Base-by-base conservation (phyloP, 192 early-diverging fungal species). In the Umbelopsis vinacea region DNA sequence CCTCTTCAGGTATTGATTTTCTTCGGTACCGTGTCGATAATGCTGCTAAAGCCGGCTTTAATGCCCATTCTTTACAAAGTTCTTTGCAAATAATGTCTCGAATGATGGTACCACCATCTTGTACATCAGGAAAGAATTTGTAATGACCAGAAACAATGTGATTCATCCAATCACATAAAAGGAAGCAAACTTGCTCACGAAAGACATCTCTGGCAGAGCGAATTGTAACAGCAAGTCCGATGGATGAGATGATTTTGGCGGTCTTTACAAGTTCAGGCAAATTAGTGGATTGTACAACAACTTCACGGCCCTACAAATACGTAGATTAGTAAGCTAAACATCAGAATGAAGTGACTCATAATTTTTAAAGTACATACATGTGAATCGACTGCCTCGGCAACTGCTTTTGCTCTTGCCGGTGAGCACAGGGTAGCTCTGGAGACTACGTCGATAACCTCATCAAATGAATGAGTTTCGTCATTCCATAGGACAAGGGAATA, bases 401-500 rank as follows among this genome's bases (percentile, higher is more conserved):
- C 89, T 33, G 79, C 72, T 69, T 87, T 84, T 11, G 93, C 95
- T 24, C 91, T 85, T n/a, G 79, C 82, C 14, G 78, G 73, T 3
- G 86, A 74, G 76, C 89, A 91, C 35, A 80, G 72, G 40, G 89
- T 89, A 9, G 92, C 88, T 21, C 83, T 78, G 11, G 79, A 84
- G 57, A 96, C 90, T 69, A 91, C 86, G 45, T 87, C 83, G 67
- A 98, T 99, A 47, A 97, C 96, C 68, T 95, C 94, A 54, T 93
- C 85, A 79, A 96, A 98, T 5, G 93, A 95, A 76, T 99, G 98
- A 12, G 88, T 81, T 74, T 99, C 96, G 78, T 99, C 98, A 81
- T 99, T 99, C 97, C 97, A 99, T 35, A 99, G 82, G 10, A 98
- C 86, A 66, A 89, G 86, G 1, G 91, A 89, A 74, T 88, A 94